These are phyloP conservation scores for Naganishia sp. DNA, from an alignment of 1,284 basidiomycete species.

Conservation along the genomic window DNA sequence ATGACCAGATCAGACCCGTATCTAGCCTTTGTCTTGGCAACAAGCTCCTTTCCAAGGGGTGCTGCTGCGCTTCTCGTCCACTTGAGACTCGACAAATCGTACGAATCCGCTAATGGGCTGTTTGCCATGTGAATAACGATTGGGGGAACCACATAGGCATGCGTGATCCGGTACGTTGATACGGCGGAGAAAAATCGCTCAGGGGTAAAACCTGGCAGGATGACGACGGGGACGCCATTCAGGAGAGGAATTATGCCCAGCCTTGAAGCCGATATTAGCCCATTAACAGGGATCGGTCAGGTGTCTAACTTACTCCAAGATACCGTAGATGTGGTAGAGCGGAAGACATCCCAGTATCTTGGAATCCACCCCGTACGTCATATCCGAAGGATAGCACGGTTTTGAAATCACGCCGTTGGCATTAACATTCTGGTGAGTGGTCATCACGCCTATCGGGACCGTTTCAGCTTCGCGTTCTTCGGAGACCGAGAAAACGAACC, in stretches of 20 bases:
- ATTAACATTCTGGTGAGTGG: conserved; percentile 24
- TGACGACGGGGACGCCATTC: conserved; percentile 63
- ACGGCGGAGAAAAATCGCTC: conserved; percentile 64
- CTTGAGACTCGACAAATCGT: conserved; percentile 66
- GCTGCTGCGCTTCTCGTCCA: conserved; percentile 76
- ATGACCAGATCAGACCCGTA: conserved; percentile 13
- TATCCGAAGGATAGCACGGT: conserved; percentile 18
- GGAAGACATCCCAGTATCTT: conserved; percentile 43
- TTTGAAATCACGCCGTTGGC: conserved; percentile 14
- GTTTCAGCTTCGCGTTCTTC: background rate
- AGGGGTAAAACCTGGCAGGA: conserved; percentile 66
- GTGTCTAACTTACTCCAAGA: conserved; percentile 31
- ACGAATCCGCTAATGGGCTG: conserved; percentile 64
- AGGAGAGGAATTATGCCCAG: conserved; percentile 65
- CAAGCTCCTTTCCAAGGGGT: conserved; percentile 67
- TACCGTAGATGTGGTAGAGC: conserved; percentile 41
- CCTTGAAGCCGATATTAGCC: conserved; percentile 2
- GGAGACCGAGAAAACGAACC: background rate
- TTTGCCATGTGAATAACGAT: conserved; percentile 63
- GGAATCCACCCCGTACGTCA: conserved; percentile 3
- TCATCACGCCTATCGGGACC: conserved; percentile 10
- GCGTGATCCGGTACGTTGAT: conserved; percentile 68
- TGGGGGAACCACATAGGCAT: conserved; percentile 74
- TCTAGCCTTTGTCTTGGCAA: conserved; percentile 9
- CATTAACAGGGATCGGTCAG: background rate